A percentile compares a stretch with the other conserved stretches of the same genome.
These are phyloP conservation scores for Hirschioporus abietinus DNA, from an alignment of 768 basidiomycete species.

Conservation along the genomic window DNA sequence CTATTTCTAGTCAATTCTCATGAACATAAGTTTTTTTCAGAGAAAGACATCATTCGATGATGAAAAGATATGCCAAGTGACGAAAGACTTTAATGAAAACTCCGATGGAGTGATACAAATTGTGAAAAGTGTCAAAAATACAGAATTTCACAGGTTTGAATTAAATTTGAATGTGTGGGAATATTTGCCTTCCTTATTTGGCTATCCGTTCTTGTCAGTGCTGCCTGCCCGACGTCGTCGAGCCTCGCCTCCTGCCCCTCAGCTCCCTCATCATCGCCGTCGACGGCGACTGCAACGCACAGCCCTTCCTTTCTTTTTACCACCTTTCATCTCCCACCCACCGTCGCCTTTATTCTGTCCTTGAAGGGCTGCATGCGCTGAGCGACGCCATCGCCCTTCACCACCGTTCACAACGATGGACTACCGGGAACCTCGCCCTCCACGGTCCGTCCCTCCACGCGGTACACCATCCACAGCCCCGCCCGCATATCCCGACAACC, in stretches of 20 bases:
- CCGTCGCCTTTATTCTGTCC: neutral
- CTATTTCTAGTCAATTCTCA: too few species aligned
- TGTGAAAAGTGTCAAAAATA: neutral
- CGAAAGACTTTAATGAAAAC: too few species aligned
- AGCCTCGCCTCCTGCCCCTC: slow-evolving; percentile 1
- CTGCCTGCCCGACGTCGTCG: neutral
- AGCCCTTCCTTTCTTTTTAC: neutral
- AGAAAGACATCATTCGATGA: neutral
- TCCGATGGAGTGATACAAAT: neutral
- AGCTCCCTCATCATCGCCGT: neutral
- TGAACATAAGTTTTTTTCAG: too few species aligned
- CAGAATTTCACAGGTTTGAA: neutral
- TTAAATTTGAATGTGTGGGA: neutral
- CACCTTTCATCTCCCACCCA: neutral
- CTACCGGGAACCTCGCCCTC: slow-evolving; percentile 30
- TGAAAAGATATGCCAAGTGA: neutral
- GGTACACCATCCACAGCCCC: slow-evolving; percentile 17
- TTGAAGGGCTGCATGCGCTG: slow-evolving; percentile 18
- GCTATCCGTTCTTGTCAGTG: neutral
- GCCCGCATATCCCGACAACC: slow-evolving; percentile 19
- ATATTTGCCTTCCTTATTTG: neutral
- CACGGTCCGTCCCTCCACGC: slow-evolving; percentile 30
- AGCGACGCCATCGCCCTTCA: slow-evolving; percentile 14
- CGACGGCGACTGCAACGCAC: neutral
- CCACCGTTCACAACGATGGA: slow-evolving; percentile 23